Evolutionary conservation across 202 grass and related monocot genomes (phyloP), one percentile per base, ranked within the genome.

Genomic region (Schoenoplectus triqueter): DNA sequence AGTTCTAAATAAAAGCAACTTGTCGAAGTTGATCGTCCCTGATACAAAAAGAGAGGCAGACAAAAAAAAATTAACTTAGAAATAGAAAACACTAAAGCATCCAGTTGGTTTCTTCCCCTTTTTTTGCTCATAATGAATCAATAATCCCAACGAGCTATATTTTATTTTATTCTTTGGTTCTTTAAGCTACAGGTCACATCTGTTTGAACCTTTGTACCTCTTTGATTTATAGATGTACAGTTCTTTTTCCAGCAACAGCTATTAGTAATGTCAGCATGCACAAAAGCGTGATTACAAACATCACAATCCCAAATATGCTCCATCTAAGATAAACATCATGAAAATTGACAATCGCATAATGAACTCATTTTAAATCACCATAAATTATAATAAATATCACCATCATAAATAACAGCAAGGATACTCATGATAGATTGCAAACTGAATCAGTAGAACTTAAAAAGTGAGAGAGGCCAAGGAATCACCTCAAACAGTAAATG

Each of bases 401-500:
- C 10, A 21, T 74, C 47, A 22, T 74, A 74, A 15, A 77, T 56
- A 21, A 72, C 49, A 39, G 41, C 50, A 40, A 10, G 17, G 21
- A 40, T 56, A 40, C 20, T 57, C 51, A 77, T 57, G 13, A 57
- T 77, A 77, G 14, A 39, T 40, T 56, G 20, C 51, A 57, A 57
- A 31, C 5, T 3, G 65, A 68, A 39, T 83, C 17, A 83, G 15
- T 83, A 41, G 63, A 68, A 82, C n/a, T 63, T 19, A 13, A 62
- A 86, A 74, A 84, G 49, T 39, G 86, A 52, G 64, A 79, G 0
- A 15, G 78, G n/a, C 41, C 22, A 68, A 71, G 59, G 71, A 13
- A 81, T 87, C 74, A 98, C 92, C 95, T 95, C 78, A 76, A 85
- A 93, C 87, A 88, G 90, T 81, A 95, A 74, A 93, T 92, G 84